Percentiles rank a stretch among this genome's conserved stretches.
phyloP scores from a whole-genome alignment of 2,329 filamentous ascomycete genomes.

The Atkinsonella hypoxylon region DNA sequence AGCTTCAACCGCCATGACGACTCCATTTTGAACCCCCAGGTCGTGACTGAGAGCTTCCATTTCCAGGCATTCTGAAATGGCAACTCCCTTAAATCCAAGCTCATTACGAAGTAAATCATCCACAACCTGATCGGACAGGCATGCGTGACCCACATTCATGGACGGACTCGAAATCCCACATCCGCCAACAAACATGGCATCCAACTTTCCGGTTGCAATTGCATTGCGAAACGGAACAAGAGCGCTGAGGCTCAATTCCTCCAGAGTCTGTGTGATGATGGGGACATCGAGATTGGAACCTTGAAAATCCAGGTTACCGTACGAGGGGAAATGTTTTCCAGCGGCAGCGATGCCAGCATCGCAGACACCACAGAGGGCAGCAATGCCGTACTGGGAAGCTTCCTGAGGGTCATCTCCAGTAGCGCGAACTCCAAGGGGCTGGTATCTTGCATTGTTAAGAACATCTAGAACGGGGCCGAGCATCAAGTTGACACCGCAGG shows the following conservation, averaged over 20 bases:
- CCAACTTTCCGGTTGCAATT: conserved; percentile 66
- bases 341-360: conserved; percentile 81
- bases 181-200: conserved; percentile 92
- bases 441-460: conserved; percentile 81
- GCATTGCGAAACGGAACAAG: conserved; percentile 86
- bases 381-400: conserved; percentile 83
- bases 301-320: conserved; percentile 87
- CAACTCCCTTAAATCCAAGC: conserved; percentile 80
- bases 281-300: conserved; percentile 86
- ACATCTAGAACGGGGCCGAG: conserved; percentile 90
- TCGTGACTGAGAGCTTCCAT: conserved; percentile 95
- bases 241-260: conserved; percentile 84
- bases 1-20: conserved; percentile 93
- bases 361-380: conserved; percentile 84
- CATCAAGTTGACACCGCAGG: conserved; percentile 92
- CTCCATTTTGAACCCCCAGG: conserved; percentile 92
- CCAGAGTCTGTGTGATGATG: conserved; percentile 87
- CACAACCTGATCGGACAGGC: conserved; percentile 83
- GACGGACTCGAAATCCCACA: conserved; percentile 85
- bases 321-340: conserved; percentile 94
- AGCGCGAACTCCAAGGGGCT: conserved; percentile 80
- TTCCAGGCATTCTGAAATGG: conserved; percentile 88
- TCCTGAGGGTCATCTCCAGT: conserved; percentile 90
- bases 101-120: conserved; percentile 82
- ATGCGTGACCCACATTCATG: conserved; percentile 92